These are phyloP conservation scores for Mallotus japonicus DNA, from an alignment of 441 rosid species.

Conservation along the genomic window DNA sequence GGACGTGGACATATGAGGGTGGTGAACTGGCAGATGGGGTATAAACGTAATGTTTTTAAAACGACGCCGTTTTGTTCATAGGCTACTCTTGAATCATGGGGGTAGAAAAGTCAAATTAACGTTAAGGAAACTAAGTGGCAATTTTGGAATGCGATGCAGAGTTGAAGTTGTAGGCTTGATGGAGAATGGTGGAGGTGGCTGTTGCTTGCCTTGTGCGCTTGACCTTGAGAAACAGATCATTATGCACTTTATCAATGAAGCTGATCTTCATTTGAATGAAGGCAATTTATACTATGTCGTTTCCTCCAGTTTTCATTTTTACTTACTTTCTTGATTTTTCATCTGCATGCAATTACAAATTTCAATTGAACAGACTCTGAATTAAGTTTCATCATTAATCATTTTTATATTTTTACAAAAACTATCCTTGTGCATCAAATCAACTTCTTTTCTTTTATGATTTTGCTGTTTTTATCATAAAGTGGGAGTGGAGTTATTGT, in stretches of 20 bases:
- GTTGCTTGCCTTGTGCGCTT: slow-evolving; percentile 56
- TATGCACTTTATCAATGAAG: slow-evolving; percentile 45
- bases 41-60: too few relatives aligned
- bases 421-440: too few relatives aligned
- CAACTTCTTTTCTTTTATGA: background rate
- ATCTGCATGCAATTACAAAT: background rate
- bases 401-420: too few relatives aligned
- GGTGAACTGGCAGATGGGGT: too few relatives aligned
- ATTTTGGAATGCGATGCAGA: background rate
- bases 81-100: too few relatives aligned
- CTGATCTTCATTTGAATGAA: slow-evolving; percentile 56
- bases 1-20: too few relatives aligned
- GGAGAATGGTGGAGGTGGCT: slow-evolving; percentile 40
- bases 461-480: slow-evolving; percentile 80
- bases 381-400: too few relatives aligned
- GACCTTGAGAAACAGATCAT: slow-evolving; percentile 71
- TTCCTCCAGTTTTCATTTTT: slow-evolving; percentile 50
- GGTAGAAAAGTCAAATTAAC: too few relatives aligned
- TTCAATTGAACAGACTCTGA: too few relatives aligned
- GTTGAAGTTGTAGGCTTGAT: slow-evolving; percentile 23
- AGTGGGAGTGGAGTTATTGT: too few relatives aligned
- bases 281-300: slow-evolving; percentile 74
- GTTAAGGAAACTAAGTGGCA: too few relatives aligned
- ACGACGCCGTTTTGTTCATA: too few relatives aligned
- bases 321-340: background rate